Percentiles rank a stretch among this genome's conserved stretches.
phyloP scores from a whole-genome alignment of 106 monocot genomes.

The Phalaenopsis aphrodite region DNA sequence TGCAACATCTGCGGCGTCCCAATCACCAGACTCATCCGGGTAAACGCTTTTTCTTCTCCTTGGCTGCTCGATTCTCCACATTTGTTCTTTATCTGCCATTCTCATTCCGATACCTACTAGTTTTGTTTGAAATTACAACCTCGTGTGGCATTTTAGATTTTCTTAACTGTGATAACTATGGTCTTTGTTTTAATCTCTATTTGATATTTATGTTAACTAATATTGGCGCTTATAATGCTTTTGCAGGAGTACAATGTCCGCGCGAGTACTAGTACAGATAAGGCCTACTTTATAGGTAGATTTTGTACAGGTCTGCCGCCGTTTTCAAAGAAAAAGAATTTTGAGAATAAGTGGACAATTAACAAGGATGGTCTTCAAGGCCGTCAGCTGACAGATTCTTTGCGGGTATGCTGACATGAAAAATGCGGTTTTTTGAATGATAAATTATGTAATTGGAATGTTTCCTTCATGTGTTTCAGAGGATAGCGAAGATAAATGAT shows the following conservation, averaged over 20 bases:
- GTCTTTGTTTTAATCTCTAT: not conserved
- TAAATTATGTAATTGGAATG: no score
- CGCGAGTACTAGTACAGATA: constrained; percentile 21
- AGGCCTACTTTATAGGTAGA: constrained; percentile 26
- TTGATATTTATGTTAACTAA: not conserved
- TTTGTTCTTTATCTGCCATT: not conserved
- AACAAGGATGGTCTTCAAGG: constrained; percentile 26
- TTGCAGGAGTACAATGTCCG: constrained; percentile 28
- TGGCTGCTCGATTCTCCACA: not conserved
- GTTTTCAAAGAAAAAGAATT: constrained; percentile 27
- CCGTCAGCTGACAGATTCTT: constrained; percentile 19
- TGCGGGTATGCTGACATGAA: constrained; percentile 10
- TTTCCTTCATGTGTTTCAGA: not conserved
- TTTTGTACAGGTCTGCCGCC: constrained; percentile 23
- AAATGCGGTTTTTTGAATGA: no score
- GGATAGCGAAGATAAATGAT: not conserved
- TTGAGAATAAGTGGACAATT: constrained; percentile 30
- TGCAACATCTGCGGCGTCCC: constrained; percentile 26
- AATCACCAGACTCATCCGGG: constrained; percentile 19
- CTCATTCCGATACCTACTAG: not conserved
- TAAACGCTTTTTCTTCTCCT: not conserved
- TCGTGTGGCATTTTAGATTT: not conserved
- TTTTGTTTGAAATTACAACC: not conserved
- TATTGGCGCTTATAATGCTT: not conserved
- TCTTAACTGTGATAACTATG: not conserved